These are phyloP conservation scores for Aspergillus terreus DNA, from an alignment of 2,329 filamentous ascomycete genomes.

Conservation along the genomic window DNA sequence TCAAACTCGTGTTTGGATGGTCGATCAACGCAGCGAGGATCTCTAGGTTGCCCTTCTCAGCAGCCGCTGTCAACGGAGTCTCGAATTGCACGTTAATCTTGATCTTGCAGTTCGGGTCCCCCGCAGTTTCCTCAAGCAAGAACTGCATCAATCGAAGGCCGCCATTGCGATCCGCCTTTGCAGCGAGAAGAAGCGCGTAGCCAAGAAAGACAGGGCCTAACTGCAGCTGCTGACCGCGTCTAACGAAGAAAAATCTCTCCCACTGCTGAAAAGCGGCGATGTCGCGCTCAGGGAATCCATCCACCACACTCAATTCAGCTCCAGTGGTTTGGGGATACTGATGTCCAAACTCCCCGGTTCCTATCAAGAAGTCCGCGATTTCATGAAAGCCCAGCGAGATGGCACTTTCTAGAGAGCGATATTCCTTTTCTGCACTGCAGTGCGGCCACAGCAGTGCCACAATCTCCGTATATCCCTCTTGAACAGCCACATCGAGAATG, in stretches of 20 bases:
- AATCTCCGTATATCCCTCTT: not conserved
- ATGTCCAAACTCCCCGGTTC: not conserved
- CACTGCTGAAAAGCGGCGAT: not conserved
- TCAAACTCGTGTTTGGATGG: not conserved
- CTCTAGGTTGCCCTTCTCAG: not conserved
- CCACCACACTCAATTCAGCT: not conserved
- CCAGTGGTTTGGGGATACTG: not conserved
- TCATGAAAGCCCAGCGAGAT: constrained; percentile 1
- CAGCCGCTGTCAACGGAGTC: not conserved
- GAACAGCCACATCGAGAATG: not conserved
- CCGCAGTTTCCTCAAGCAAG: not conserved
- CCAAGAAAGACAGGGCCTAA: not conserved
- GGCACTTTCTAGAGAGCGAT: not conserved
- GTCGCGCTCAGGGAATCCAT: not conserved
- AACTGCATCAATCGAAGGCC: not conserved
- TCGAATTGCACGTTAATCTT: not conserved
- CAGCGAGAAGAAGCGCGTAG: not conserved
- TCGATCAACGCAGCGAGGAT: not conserved
- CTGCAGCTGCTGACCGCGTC: not conserved
- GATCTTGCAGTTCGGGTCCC: not conserved
- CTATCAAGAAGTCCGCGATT: not conserved
- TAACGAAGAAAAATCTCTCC: not conserved
- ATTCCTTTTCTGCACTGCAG: not conserved
- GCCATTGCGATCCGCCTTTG: not conserved
- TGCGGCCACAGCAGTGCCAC: not conserved